These are phyloP conservation scores for Entomortierella beljakovae DNA, from an alignment of 192 early-diverging fungal genomes.

Conservation along the genomic window DNA sequence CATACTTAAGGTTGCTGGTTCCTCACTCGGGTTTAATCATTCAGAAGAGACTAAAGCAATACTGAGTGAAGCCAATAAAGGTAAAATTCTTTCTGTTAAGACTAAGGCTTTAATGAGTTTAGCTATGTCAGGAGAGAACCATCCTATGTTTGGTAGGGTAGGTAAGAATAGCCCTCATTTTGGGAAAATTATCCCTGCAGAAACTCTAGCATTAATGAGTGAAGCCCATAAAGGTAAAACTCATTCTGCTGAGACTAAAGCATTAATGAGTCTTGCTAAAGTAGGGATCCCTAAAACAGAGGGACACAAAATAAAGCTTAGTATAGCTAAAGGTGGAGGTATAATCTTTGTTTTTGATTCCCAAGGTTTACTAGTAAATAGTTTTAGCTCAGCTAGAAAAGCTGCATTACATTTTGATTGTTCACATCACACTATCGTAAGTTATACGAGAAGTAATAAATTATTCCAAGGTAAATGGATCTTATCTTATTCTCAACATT, in stretches of 20 bases:
- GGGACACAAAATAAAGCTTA: not conserved
- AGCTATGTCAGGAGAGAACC: not conserved
- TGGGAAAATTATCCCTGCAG: not conserved
- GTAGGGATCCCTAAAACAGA: not conserved
- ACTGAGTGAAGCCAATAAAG: no score
- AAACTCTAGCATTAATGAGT: not conserved
- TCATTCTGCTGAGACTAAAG: no score
- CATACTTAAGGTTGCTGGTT: not conserved
- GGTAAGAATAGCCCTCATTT: no score
- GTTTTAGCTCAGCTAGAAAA: not conserved
- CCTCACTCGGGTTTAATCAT: no score
- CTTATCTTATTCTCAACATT: no score
- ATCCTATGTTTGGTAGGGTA: no score
- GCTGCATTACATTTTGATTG: no score
- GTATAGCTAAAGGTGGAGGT: not conserved
- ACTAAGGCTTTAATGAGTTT: not conserved
- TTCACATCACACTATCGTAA: no score
- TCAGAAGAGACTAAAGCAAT: no score
- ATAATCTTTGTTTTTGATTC: conserved; percentile 9
- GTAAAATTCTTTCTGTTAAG: not conserved
- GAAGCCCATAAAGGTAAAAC: not conserved
- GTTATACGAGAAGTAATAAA: no score
- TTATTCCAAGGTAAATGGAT: no score
- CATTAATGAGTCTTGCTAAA: not conserved
- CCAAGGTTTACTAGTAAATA: not conserved